Evolutionary conservation across 2,329 filamentous ascomycete genomes (phyloP).

Genomic region (Clonostachys solani): DNA sequence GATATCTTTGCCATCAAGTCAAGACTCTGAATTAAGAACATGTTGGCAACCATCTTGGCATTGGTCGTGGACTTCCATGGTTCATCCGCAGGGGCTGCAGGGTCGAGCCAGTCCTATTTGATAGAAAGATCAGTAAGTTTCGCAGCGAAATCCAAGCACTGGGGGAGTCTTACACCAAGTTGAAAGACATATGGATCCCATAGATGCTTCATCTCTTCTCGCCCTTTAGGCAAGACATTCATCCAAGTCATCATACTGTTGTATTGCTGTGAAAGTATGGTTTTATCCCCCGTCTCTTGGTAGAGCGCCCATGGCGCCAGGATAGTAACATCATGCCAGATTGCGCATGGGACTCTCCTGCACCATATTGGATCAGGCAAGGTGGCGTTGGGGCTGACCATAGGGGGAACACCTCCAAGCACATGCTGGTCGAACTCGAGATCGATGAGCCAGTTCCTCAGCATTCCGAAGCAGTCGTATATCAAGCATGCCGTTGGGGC

Average conservation of each 20-base stretch:
- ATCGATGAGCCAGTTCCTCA: slow-evolving; percentile 1
- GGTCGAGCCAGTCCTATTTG: slow-evolving; percentile 1
- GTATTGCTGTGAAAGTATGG: not conserved
- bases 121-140: not conserved
- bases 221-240: not conserved
- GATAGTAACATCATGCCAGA: slow-evolving; percentile 1
- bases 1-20: not conserved
- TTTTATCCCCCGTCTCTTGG: not conserved
- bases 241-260: not conserved
- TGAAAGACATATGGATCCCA: not conserved
- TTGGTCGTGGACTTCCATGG: not conserved
- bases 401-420: not conserved
- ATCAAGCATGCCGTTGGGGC: not conserved
- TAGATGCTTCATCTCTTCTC: not conserved
- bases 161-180: not conserved
- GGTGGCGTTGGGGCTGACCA: slow-evolving; percentile 1
- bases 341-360: not conserved
- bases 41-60: not conserved
- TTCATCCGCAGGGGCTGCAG: not conserved
- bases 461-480: not conserved
- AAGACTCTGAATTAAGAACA: not conserved
- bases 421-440: not conserved
- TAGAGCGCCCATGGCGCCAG: slow-evolving; percentile 1
- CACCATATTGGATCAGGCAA: not conserved
- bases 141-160: not conserved